Conservation (phyloP, 257 asterid species). For the Cinchona pubescens region DNA sequence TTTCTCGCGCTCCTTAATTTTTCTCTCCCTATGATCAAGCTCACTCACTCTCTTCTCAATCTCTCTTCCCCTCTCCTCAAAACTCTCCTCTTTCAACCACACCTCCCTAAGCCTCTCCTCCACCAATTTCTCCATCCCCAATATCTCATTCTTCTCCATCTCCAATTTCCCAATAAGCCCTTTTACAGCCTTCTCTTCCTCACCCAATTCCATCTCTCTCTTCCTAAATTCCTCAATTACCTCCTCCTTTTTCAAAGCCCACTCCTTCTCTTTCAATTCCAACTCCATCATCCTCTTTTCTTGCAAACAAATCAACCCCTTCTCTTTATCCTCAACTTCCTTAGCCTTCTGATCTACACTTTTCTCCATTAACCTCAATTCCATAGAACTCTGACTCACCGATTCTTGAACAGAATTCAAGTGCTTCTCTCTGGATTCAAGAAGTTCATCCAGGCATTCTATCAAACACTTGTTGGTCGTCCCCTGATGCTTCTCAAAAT, state of each 20-base stretch:
- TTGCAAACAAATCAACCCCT: neutral
- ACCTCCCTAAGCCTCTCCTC: conserved; percentile 9
- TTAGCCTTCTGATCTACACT: neutral
- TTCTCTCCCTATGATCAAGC: conserved; percentile 10
- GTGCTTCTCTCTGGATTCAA: conserved; percentile 14
- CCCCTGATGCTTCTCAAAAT: conserved; percentile 11
- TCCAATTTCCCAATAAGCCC: conserved; percentile 21
- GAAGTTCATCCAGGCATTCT: conserved; percentile 11
- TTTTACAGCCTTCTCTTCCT: conserved; percentile 16
- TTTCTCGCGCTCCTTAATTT: conserved; percentile 8
- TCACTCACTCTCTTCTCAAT: neutral
- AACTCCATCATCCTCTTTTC: conserved; percentile 10
- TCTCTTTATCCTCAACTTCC: conserved; percentile 3
- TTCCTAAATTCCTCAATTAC: conserved; percentile 16
- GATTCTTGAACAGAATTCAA: conserved; percentile 18
- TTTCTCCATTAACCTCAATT: neutral
- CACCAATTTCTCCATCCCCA: conserved; percentile 3
- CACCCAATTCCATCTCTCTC: conserved; percentile 2
- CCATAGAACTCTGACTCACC: neutral
- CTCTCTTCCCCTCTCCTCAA: conserved; percentile 6
- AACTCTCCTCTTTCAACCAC: conserved; percentile 16
- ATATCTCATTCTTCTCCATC: conserved; percentile 12
- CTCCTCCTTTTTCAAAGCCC: conserved; percentile 6
- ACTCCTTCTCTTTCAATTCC: conserved; percentile 22
- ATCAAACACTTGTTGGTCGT: conserved; percentile 8